Percentiles rank a stretch among this genome's conserved stretches.
Conservation (phyloP, 2,329 filamentous ascomycete genomes). For the Microdochium bolleyi region DNA sequence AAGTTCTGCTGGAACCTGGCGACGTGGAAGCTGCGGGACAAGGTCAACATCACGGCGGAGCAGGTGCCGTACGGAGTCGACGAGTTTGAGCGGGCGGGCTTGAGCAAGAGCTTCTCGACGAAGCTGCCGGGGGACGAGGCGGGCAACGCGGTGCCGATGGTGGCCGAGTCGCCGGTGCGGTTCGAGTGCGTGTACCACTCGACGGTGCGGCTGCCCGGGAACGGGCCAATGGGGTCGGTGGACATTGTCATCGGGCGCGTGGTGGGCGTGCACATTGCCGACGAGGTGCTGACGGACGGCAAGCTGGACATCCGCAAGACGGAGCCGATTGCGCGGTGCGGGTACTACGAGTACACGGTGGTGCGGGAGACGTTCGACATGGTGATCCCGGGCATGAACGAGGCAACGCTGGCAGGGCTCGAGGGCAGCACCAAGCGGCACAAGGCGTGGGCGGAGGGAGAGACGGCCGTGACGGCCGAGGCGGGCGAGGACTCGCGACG, state of each 20-base stretch:
- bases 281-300: constrained; percentile 44
- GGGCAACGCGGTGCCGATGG: constrained; percentile 34
- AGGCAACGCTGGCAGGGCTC: constrained; percentile 7
- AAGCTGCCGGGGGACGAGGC: not conserved
- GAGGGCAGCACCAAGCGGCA: not conserved
- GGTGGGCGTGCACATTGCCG: constrained; percentile 47
- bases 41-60: constrained; percentile 46
- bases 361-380: constrained; percentile 51
- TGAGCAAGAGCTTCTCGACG: constrained; percentile 38
- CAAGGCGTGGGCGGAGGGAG: not conserved
- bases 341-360: constrained; percentile 52
- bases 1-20: constrained; percentile 53
- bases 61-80: constrained; percentile 39
- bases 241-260: constrained; percentile 51
- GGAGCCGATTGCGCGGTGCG: constrained; percentile 50
- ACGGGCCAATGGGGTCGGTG: constrained; percentile 47
- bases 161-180: constrained; percentile 42
- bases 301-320: constrained; percentile 48
- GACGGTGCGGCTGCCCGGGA: constrained; percentile 45
- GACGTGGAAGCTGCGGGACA: constrained; percentile 45
- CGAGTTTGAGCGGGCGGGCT: constrained; percentile 41
- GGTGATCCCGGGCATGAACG: constrained; percentile 33
- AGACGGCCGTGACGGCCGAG: not conserved
- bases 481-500: not conserved
- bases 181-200: constrained; percentile 52